Evolutionary conservation across 2,329 filamentous ascomycete genomes (phyloP), one percentile per base, ranked within the genome.

Genomic region (Apiospora rasikravindrae): DNA sequence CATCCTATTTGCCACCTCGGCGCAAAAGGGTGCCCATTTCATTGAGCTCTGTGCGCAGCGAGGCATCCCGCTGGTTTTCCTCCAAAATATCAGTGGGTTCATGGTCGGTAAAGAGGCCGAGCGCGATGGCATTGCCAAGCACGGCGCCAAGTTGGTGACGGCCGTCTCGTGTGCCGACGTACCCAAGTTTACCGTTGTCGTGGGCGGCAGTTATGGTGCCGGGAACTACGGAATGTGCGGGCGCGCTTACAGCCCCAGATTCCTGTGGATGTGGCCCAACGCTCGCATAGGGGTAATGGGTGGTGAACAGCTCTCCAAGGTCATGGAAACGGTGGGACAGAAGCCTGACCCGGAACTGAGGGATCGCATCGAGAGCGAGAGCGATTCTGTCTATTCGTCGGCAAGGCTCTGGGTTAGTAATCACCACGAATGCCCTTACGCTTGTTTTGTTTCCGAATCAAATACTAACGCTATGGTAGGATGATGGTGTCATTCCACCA

Each of bases 181-280:
- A 57, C 96, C 96, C 76, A 98, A 99, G 83, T 96, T 98, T 80
- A 99, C 96, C 0, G 94, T 99, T 22, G 94, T 99, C 0, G 92
- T 98, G n/a, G 96, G 96, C 33, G 93, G 93, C 42, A 95, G 92
- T 81, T 96, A 96, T 75, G 96, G 96, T 72, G 96, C 96, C 10
- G 96, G 96, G 4, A 99, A 98, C 83, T 99, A 99, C 81, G 96
- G 96, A 78, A 99, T 99, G 96, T 98, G 94, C 80, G 96, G 96
- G 29, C 89, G 96, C 69, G 96, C 96, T 1, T 99, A 98, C 83
- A 90, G 90, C n/a, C 96, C 96, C 0, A 88, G 95, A 16, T 94
- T 98, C 82, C 83, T 98, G 73, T 98, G 94, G 91, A 97, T 96
- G 88, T 99, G 96, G 96, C 96, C 96, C 53, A 98, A 97, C 77